These are phyloP conservation scores for Cystobasidium sp. DNA, from an alignment of 1,284 basidiomycete genomes.

Conservation along the genomic window DNA sequence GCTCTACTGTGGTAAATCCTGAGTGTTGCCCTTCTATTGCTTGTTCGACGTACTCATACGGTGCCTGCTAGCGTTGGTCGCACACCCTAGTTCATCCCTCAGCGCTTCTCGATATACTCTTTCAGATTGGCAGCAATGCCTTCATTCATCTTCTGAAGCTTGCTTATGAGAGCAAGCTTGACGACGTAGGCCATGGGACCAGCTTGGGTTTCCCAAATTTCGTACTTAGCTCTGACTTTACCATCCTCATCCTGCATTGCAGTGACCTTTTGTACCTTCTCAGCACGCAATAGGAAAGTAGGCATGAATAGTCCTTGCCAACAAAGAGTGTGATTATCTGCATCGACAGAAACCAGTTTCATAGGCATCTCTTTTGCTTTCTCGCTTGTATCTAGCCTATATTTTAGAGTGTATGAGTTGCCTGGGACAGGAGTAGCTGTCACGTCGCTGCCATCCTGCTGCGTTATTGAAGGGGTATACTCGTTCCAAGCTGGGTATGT, in stretches of 20 bases:
- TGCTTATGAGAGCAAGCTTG: conserved; percentile 1
- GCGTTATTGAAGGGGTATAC: conserved; percentile 27
- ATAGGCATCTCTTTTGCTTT: conserved; percentile 4
- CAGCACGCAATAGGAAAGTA: conserved; percentile 6
- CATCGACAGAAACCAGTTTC: background rate
- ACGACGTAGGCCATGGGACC: conserved; percentile 33
- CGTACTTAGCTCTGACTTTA: conserved; percentile 9
- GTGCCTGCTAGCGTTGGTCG: background rate
- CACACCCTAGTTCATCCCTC: background rate
- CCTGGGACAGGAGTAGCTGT: background rate
- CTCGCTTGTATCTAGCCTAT: conserved; percentile 2
- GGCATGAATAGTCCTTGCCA: conserved; percentile 28
- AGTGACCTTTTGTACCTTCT: conserved; percentile 36
- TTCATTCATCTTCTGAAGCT: conserved; percentile 32
- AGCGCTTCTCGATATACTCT: background rate
- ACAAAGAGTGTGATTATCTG: conserved; percentile 12
- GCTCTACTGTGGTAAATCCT: no score
- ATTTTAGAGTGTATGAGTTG: conserved; percentile 13
- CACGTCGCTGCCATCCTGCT: background rate
- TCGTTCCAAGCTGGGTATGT: conserved; percentile 32
- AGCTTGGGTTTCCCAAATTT: conserved; percentile 40
- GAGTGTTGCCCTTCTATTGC: no score
- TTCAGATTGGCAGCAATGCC: conserved; percentile 32
- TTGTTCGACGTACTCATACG: no score
- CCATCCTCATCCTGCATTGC: background rate